A percentile compares a stretch with the other conserved stretches of the same genome.
Evolutionary conservation across 176 grass and related monocot genomes (phyloP).

Genomic region (Hordeum marinum): DNA sequence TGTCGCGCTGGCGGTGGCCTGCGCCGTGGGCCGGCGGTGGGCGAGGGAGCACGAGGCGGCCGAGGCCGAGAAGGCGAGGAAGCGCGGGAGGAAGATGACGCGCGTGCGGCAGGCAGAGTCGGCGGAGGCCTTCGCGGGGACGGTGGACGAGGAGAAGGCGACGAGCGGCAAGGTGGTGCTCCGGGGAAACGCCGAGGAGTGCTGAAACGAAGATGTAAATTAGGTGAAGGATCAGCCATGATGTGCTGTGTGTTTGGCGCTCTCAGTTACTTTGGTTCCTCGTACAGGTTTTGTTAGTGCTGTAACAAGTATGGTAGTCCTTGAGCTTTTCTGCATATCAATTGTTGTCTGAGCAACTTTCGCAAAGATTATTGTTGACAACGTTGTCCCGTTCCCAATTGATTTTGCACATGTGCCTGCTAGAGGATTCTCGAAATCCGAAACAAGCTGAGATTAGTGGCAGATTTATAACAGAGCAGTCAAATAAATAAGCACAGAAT

Average conservation of each 20-base stretch:
- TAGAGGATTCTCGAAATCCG: too few relatives aligned
- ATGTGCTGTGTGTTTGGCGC: neutral
- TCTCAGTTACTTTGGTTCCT: neutral
- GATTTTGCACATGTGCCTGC: too few relatives aligned
- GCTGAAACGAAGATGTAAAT: conserved; percentile 1
- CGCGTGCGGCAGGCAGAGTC: conserved; percentile 22
- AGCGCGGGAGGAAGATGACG: conserved; percentile 48
- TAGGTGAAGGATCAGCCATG: neutral
- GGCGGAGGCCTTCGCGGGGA: conserved; percentile 33
- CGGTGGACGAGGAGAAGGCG: conserved; percentile 43
- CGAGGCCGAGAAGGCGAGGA: conserved; percentile 53
- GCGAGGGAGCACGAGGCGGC: conserved; percentile 40
- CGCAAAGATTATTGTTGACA: too few relatives aligned
- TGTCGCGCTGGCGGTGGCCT: conserved; percentile 29
- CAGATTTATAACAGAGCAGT: too few relatives aligned
- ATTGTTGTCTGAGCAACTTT: too few relatives aligned
- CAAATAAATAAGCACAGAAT: too few relatives aligned
- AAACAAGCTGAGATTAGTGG: too few relatives aligned
- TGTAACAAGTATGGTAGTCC: too few relatives aligned
- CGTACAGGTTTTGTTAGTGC: too few relatives aligned
- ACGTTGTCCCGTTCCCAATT: too few relatives aligned
- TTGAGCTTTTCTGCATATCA: too few relatives aligned
- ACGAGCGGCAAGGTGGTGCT: conserved; percentile 30
- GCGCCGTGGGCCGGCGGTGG: conserved; percentile 40
- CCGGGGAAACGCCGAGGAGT: conserved; percentile 26